These are phyloP conservation scores for Parafenestella ontariensis DNA, from an alignment of 2,329 filamentous ascomycete genomes.

Conservation along the genomic window DNA sequence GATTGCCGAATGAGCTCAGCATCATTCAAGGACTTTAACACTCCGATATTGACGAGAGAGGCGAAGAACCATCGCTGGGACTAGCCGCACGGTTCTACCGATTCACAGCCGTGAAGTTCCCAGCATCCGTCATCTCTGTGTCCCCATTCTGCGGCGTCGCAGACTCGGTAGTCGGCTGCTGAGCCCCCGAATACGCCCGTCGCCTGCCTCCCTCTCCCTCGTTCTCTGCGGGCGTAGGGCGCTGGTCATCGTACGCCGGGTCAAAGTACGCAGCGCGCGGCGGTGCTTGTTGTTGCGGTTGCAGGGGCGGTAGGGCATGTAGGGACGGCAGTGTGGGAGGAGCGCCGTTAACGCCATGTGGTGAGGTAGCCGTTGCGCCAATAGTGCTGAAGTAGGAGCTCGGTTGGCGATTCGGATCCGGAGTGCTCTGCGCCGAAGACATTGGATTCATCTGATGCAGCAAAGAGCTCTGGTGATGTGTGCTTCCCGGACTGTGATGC, in stretches of 20 bases:
- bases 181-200: conserved; percentile 40
- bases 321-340: conserved; percentile 30
- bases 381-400: conserved; percentile 42
- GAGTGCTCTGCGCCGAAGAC: conserved; percentile 49
- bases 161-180: conserved; percentile 25
- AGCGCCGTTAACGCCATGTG: conserved; percentile 41
- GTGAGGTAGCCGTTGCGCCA: conserved; percentile 32
- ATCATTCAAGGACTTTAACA: neutral
- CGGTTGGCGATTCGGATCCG: conserved; percentile 41
- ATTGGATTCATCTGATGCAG: conserved; percentile 33
- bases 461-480: conserved; percentile 1
- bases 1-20: neutral
- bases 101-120: conserved; percentile 49
- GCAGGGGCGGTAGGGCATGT: conserved; percentile 35
- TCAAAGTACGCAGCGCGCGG: conserved; percentile 40
- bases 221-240: conserved; percentile 25
- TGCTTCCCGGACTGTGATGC: neutral
- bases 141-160: conserved; percentile 47
- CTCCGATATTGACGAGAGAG: neutral
- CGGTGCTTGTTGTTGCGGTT: conserved; percentile 27
- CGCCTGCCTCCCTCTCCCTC: conserved; percentile 33
- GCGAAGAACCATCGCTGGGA: neutral
- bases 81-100: conserved; percentile 26
- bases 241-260: conserved; percentile 42
- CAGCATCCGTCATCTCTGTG: conserved; percentile 51